Evolutionary conservation across 1,284 basidiomycete species (phyloP).

Genomic region (Rhodotorula glutinis): DNA sequence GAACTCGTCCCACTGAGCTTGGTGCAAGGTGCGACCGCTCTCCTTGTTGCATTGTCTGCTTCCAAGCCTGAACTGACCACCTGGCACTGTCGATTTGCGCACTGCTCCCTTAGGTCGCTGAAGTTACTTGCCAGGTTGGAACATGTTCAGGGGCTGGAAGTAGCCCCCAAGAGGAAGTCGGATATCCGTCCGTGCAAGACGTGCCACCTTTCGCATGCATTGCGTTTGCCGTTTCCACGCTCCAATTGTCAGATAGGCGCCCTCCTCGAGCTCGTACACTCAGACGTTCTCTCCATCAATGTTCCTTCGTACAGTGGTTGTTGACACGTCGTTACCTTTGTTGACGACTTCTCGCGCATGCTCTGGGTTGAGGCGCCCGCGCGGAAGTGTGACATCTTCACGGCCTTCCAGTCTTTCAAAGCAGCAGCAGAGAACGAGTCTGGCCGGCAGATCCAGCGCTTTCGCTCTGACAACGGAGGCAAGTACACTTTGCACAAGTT

Average conservation of each 20-base stretch:
- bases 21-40: not conserved
- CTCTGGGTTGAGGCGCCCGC: constrained; percentile 43
- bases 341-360: constrained; percentile 46
- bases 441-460: constrained; percentile 45
- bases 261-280: constrained; percentile 44
- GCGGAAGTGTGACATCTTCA: constrained; percentile 48
- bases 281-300: constrained; percentile 49
- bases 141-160: not conserved
- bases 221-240: constrained; percentile 14
- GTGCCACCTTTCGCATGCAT: not conserved
- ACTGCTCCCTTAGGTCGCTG: not conserved
- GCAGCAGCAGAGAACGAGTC: constrained; percentile 42
- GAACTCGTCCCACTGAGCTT: not conserved
- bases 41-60: not conserved
- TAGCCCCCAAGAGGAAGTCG: too few species aligned
- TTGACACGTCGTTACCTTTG: constrained; percentile 49
- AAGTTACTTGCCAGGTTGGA: not conserved
- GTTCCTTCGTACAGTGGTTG: constrained; percentile 42
- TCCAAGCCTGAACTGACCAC: not conserved
- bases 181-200: not conserved
- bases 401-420: constrained; percentile 46
- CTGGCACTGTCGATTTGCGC: constrained; percentile 3
- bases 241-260: not conserved
- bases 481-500: constrained; percentile 45
- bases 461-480: constrained; percentile 48